Percentiles rank a stretch among this genome's conserved stretches.
Evolutionary conservation across 495 filamentous ascomycete species (phyloP).

Genomic region (Xylaria longipes): DNA sequence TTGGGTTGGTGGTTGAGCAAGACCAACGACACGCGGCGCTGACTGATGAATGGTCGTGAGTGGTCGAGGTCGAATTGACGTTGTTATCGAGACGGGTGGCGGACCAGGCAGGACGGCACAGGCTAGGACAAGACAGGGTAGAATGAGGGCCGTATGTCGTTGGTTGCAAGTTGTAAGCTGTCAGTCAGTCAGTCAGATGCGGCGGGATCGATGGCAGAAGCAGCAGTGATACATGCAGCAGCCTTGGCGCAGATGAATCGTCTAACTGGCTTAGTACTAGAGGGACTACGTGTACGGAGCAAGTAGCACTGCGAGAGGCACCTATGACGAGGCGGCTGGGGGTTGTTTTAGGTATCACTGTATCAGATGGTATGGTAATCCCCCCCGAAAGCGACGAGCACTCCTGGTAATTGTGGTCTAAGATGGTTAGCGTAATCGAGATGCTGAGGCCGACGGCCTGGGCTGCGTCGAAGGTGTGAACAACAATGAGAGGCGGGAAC

Average conservation of each 20-base stretch:
- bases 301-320: not conserved
- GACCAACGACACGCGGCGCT: constrained; percentile 13
- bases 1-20: constrained; percentile 16
- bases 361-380: not conserved
- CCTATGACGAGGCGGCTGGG: constrained; percentile 19
- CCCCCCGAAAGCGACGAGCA: not conserved
- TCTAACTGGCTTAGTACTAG: constrained; percentile 42
- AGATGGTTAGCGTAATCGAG: constrained; percentile 4
- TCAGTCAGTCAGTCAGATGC: constrained; percentile 20
- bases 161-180: constrained; percentile 12
- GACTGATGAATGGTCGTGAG: constrained; percentile 3
- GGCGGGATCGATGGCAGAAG: constrained; percentile 28
- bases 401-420: not conserved
- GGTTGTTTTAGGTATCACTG: constrained; percentile 1
- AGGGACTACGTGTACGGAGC: constrained; percentile 10
- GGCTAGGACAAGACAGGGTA: constrained; percentile 4
- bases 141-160: constrained; percentile 7
- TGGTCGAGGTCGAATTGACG: constrained; percentile 10
- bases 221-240: constrained; percentile 27
- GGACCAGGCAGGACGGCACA: not conserved
- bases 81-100: constrained; percentile 7
- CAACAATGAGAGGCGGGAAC: not conserved
- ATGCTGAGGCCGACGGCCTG: not conserved
- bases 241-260: constrained; percentile 35
- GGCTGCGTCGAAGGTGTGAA: not conserved